Percentiles rank a stretch among this genome's conserved stretches.
These are phyloP conservation scores for Wickerhamiella musiphila DNA, from an alignment of 805 yeast species.

Conservation along the genomic window DNA sequence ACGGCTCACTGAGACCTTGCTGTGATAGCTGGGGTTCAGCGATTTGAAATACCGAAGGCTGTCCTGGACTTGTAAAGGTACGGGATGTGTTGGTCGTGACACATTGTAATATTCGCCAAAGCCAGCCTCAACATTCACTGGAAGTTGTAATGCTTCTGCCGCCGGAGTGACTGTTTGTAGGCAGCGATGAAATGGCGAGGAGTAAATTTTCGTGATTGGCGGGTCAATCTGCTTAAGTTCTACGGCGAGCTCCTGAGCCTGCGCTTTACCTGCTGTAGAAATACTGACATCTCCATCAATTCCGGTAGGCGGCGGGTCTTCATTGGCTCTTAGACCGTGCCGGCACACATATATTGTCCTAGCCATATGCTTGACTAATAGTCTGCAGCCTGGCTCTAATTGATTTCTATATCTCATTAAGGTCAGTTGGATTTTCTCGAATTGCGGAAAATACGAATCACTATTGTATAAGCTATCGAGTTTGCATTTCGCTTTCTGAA, in stretches of 20 bases:
- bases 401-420: too few relatives aligned
- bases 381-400: too few relatives aligned
- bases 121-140: constrained; percentile 59
- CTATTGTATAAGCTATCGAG: too few relatives aligned
- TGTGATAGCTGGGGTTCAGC: constrained; percentile 30
- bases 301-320: constrained; percentile 61
- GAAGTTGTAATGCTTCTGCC: constrained; percentile 38
- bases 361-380: constrained; percentile 6
- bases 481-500: too few relatives aligned
- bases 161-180: constrained; percentile 64
- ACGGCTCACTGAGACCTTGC: constrained; percentile 37
- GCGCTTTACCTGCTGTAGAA: constrained; percentile 76
- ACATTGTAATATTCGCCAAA: constrained; percentile 83
- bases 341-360: constrained; percentile 9
- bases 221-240: constrained; percentile 35
- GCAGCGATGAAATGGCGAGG: constrained; percentile 84
- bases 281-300: constrained; percentile 77
- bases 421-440: too few relatives aligned
- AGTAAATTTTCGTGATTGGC: constrained; percentile 51
- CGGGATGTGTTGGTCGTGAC: constrained; percentile 50
- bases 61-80: constrained; percentile 9
- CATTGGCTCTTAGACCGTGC: constrained; percentile 78
- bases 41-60: constrained; percentile 38
- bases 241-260: constrained; percentile 63
- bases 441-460: too few relatives aligned